Evolutionary conservation across 2,329 filamentous ascomycete species (phyloP).

Genomic region (Sphaerulina musiva): DNA sequence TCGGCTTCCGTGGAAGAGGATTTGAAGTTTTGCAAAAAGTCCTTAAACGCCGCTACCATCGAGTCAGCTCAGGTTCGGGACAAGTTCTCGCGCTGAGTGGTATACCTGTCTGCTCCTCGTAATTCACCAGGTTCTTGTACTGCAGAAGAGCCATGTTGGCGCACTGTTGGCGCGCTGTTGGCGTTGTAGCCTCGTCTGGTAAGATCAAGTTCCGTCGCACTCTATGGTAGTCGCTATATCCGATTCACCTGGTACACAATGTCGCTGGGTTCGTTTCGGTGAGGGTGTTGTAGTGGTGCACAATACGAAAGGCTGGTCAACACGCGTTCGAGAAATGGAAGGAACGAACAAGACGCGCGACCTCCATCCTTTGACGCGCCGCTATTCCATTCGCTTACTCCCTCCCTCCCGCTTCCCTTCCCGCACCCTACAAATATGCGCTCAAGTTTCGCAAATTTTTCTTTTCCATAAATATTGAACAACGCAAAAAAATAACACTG

Average conservation of each 20-base stretch:
- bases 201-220: not conserved
- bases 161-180: not conserved
- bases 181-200: not conserved
- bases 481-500: slow-evolving; percentile 36
- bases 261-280: not conserved
- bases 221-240: not conserved
- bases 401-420: slow-evolving; percentile 1
- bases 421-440: slow-evolving; percentile 8
- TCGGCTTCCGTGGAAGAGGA: slow-evolving; percentile 65
- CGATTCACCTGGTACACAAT: not conserved
- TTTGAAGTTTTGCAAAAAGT: slow-evolving; percentile 86
- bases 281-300: not conserved
- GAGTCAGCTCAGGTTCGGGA: slow-evolving; percentile 30
- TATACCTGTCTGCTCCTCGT: slow-evolving; percentile 74
- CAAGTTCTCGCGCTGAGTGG: slow-evolving; percentile 6
- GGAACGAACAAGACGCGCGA: not conserved
- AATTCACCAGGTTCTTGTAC: slow-evolving; percentile 73
- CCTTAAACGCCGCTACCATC: slow-evolving; percentile 66
- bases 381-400: not conserved
- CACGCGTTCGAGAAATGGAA: not conserved
- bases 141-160: slow-evolving; percentile 75
- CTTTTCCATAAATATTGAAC: slow-evolving; percentile 29
- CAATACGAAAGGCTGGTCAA: not conserved
- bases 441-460: slow-evolving; percentile 4
- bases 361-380: not conserved